These are phyloP conservation scores for Papiliotrema terrestris DNA, from an alignment of 1,284 basidiomycete genomes.

Conservation along the genomic window DNA sequence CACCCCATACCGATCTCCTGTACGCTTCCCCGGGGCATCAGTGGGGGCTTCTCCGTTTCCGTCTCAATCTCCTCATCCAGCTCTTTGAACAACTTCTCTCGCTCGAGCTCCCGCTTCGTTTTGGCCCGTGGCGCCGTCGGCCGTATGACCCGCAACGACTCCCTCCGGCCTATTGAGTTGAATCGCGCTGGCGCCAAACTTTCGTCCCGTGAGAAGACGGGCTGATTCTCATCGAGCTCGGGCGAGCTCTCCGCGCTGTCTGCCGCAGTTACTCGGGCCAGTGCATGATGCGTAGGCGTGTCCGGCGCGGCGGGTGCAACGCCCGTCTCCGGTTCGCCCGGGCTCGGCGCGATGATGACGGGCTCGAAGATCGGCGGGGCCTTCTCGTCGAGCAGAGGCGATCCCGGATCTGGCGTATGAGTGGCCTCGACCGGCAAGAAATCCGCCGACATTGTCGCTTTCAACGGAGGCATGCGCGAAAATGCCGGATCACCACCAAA, in stretches of 20 bases:
- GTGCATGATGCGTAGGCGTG: background rate
- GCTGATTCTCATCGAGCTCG: conserved; percentile 11
- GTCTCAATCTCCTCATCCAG: conserved; percentile 26
- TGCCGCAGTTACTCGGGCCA: background rate
- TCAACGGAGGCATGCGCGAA: conserved; percentile 1
- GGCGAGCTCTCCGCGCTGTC: background rate
- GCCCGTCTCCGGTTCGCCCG: conserved; percentile 10
- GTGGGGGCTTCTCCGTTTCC: conserved; percentile 7
- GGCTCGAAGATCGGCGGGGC: conserved; percentile 21
- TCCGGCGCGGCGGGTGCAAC: background rate
- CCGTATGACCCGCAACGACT: conserved; percentile 25
- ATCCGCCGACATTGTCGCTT: conserved; percentile 25
- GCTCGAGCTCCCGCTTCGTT: conserved; percentile 45
- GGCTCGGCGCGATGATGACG: conserved; percentile 31
- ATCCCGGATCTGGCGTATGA: conserved; percentile 37
- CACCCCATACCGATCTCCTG: conserved; percentile 29
- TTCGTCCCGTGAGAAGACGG: conserved; percentile 9
- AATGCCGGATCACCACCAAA: background rate
- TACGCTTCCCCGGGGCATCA: conserved; percentile 16
- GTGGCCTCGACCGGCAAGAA: conserved; percentile 19
- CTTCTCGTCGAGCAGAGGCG: conserved; percentile 4
- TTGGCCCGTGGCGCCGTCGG: conserved; percentile 23
- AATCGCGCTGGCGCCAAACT: conserved; percentile 24
- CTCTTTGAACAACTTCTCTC: conserved; percentile 44
- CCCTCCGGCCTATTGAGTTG: conserved; percentile 38